A percentile compares a stretch with the other conserved stretches of the same genome.
Conservation (phyloP, 106 monocot genomes). For the Dendrobium huoshanense region DNA sequence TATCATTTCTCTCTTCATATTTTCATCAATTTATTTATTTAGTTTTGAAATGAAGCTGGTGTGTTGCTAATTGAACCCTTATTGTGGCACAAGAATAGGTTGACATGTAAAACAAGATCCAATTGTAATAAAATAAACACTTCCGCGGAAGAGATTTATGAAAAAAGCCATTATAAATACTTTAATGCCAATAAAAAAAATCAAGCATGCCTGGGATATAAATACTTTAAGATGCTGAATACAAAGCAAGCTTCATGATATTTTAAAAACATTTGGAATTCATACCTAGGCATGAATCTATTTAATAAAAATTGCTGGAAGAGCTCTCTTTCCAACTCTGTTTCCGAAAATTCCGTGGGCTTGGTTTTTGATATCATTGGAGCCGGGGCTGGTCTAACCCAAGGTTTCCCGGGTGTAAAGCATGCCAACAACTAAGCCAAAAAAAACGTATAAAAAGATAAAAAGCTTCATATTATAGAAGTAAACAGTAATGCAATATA, state of each 20-base stretch:
- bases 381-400: slow-evolving; percentile 5
- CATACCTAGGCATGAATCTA: slow-evolving; percentile 53
- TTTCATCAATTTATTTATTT: too few species aligned
- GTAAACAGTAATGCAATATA: background rate
- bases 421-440: slow-evolving; percentile 35
- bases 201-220: background rate
- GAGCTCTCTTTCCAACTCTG: slow-evolving; percentile 32
- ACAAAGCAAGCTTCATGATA: background rate
- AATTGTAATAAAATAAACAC: too few species aligned
- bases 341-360: slow-evolving; percentile 14
- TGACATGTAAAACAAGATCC: too few species aligned
- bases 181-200: too few species aligned
- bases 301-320: slow-evolving; percentile 40
- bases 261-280: background rate
- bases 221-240: background rate
- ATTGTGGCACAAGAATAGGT: too few species aligned
- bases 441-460: background rate
- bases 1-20: too few species aligned
- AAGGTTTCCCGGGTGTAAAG: slow-evolving; percentile 39
- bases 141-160: too few species aligned
- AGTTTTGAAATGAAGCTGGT: too few species aligned
- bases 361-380: background rate
- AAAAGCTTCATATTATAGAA: background rate
- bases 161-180: too few species aligned
- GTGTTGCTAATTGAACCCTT: too few species aligned